Percentiles rank a stretch among this genome's conserved stretches.
Evolutionary conservation across 1,284 basidiomycete species (phyloP).

Genomic region (Albatrellus sp.): DNA sequence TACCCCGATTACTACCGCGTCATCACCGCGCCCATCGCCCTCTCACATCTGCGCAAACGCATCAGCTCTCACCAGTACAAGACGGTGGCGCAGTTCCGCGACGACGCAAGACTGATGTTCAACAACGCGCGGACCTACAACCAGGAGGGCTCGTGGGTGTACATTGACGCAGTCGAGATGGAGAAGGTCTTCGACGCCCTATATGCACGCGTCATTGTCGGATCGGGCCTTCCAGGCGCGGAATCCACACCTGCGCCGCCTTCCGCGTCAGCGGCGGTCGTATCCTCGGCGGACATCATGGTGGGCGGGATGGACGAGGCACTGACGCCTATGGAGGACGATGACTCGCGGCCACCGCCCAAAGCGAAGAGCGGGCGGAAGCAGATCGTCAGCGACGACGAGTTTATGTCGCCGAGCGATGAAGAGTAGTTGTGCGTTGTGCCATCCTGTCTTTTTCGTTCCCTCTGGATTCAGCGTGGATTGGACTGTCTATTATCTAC

Average conservation of each 20-base stretch:
- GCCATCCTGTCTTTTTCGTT: background rate
- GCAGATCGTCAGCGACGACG: slow-evolving; percentile 64
- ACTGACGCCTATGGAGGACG: slow-evolving; percentile 68
- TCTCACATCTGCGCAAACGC: slow-evolving; percentile 81
- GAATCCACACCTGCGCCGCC: slow-evolving; percentile 24
- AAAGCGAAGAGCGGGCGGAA: slow-evolving; percentile 44
- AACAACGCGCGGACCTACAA: slow-evolving; percentile 88
- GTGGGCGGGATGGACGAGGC: slow-evolving; percentile 46
- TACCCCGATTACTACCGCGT: slow-evolving; percentile 82
- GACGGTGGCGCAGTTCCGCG: slow-evolving; percentile 58
- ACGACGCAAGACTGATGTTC: slow-evolving; percentile 87
- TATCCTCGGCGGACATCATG: slow-evolving; percentile 21
- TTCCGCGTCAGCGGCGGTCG: slow-evolving; percentile 18
- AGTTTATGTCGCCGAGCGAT: slow-evolving; percentile 29
- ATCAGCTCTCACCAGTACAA: slow-evolving; percentile 68
- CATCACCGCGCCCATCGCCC: slow-evolving; percentile 69
- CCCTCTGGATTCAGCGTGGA: background rate
- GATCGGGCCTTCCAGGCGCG: slow-evolving; percentile 66
- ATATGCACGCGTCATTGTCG: slow-evolving; percentile 44
- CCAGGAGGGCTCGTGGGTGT: slow-evolving; percentile 85
- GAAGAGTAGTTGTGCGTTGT: slow-evolving; percentile 17
- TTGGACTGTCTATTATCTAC: background rate
- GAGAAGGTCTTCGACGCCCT: slow-evolving; percentile 70
- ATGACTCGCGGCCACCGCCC: slow-evolving; percentile 41
- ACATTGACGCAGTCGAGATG: slow-evolving; percentile 87